These are phyloP conservation scores for Cryptosporidium tyzzeri DNA, from an alignment of 169 alveolate genomes.

Conservation along the genomic window DNA sequence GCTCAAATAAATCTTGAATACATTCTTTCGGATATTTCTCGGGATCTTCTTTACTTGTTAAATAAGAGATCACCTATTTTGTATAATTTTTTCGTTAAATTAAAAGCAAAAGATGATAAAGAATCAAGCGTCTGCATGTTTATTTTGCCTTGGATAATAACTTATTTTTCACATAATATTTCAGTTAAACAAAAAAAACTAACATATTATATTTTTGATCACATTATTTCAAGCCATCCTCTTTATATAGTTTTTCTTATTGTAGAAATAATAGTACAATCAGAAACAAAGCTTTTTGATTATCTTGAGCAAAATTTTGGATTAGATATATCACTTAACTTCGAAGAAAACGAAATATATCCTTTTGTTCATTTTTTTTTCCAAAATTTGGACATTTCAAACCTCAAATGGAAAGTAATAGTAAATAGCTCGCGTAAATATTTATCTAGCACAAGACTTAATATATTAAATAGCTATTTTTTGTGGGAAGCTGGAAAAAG, in stretches of 20 bases:
- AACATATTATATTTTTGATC: conserved; percentile 29
- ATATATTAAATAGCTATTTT: neutral
- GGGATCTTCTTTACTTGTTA: conserved; percentile 3
- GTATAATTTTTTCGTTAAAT: neutral
- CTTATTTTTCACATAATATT: conserved; percentile 84
- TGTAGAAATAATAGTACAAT: conserved; percentile 24
- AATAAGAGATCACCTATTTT: neutral
- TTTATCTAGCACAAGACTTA: neutral
- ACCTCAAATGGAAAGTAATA: conserved; percentile 17
- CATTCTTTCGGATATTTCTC: neutral
- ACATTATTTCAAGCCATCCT: conserved; percentile 31
- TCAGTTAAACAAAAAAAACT: neutral
- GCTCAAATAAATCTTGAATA: neutral
- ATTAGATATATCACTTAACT: neutral
- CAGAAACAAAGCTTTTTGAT: conserved; percentile 9
- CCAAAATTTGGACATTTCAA: conserved; percentile 39
- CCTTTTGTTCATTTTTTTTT: conserved; percentile 59
- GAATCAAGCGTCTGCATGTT: conserved; percentile 78
- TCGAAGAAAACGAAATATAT: conserved; percentile 22
- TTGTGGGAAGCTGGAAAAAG: conserved; percentile 14
- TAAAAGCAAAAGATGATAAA: conserved; percentile 5
- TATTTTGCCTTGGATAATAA: conserved; percentile 83
- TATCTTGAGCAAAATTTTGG: neutral
- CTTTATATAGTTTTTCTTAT: conserved; percentile 28
- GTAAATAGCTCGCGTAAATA: conserved; percentile 1